Conservation (phyloP, 768 basidiomycete species). For the Auricularia heimuer region DNA sequence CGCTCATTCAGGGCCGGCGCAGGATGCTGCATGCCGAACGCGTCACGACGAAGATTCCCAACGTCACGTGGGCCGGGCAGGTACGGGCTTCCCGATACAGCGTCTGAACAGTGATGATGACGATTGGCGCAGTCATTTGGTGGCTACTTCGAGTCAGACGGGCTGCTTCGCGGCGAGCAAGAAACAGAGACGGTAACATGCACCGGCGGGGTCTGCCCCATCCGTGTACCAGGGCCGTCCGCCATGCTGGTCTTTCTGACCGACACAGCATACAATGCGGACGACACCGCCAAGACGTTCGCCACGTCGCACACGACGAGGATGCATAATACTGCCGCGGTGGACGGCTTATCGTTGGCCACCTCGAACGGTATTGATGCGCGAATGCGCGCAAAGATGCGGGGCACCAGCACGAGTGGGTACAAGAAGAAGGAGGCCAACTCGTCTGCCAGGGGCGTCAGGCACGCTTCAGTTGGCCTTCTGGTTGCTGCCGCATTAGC, state of each 20-base stretch:
- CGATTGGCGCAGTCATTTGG: slow-evolving; percentile 28
- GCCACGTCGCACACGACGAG: neutral
- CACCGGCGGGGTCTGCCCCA: slow-evolving; percentile 40
- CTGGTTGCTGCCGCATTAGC: neutral
- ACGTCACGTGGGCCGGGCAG: slow-evolving; percentile 74
- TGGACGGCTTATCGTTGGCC: neutral
- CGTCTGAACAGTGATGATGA: neutral
- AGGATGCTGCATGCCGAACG: slow-evolving; percentile 44
- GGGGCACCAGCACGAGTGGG: neutral
- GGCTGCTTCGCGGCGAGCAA: slow-evolving; percentile 47
- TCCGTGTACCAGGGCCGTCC: slow-evolving; percentile 59
- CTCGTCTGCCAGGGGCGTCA: neutral
- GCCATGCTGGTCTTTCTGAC: slow-evolving; percentile 69
- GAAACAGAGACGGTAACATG: slow-evolving; percentile 52
- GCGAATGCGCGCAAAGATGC: neutral
- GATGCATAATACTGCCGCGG: neutral
- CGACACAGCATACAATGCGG: neutral
- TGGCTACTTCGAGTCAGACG: slow-evolving; percentile 53
- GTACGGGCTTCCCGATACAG: too few species aligned
- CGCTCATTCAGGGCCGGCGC: neutral
- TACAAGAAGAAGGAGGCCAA: neutral
- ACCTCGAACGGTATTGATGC: neutral
- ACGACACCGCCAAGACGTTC: neutral
- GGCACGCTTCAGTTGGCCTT: neutral
- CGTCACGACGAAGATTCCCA: slow-evolving; percentile 44